Conservation (phyloP, 768 basidiomycete species). For the Boletus sensibilis region DNA sequence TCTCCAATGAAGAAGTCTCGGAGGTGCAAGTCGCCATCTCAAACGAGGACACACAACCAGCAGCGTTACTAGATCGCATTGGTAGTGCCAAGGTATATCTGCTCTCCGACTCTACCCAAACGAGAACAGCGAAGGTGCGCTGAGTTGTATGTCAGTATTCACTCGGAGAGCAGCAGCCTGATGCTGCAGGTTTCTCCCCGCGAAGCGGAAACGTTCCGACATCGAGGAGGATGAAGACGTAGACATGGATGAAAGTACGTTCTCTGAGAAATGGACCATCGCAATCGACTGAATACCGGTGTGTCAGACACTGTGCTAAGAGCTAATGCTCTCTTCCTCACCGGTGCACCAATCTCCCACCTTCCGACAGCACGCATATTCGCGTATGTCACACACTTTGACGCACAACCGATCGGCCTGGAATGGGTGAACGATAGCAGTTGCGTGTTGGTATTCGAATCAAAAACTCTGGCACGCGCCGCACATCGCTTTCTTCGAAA, state of each 20-base stretch:
- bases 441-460: conserved; percentile 73
- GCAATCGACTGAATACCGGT: not conserved
- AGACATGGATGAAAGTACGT: conserved; percentile 34
- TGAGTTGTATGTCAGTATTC: conserved; percentile 39
- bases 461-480: conserved; percentile 49
- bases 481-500: conserved; percentile 55
- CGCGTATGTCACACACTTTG: conserved; percentile 79
- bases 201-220: conserved; percentile 49
- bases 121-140: conserved; percentile 73
- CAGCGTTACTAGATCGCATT: conserved; percentile 62
- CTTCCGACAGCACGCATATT: conserved; percentile 77
- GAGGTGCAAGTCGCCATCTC: conserved; percentile 26
- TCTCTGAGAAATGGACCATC: conserved; percentile 14
- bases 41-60: conserved; percentile 27
- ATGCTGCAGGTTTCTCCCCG: conserved; percentile 37
- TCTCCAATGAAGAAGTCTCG: conserved; percentile 58
- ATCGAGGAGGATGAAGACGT: conserved; percentile 37
- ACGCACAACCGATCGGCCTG: conserved; percentile 67
- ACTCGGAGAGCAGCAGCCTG: conserved; percentile 41
- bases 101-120: conserved; percentile 62
- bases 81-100: conserved; percentile 74
- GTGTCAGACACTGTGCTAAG: conserved; percentile 49
- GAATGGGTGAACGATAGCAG: conserved; percentile 89
- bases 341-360: conserved; percentile 68
- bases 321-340: conserved; percentile 68